Evolutionary conservation across 345 rosid species (phyloP), one percentile per base, ranked within the genome.

Genomic region (Eucalyptus pauciflora): DNA sequence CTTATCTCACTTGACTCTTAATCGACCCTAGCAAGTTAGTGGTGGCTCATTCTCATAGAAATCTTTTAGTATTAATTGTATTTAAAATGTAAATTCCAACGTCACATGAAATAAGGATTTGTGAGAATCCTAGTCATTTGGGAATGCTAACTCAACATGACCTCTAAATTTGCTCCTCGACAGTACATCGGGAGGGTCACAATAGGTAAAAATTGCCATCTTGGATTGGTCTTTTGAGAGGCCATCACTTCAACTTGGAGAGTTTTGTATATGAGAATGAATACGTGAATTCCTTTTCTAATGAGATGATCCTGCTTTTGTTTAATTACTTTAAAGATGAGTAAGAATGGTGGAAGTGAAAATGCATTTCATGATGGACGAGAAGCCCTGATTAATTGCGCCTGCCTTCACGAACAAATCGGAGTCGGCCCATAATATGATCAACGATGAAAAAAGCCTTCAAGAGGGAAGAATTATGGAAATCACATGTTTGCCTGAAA

Each of bases 51-150:
- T 50, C 33, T 33, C 33, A 33, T 33, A 33, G 33, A 33, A 33
- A 33, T 33, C 33, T 33, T 33, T 33, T 33, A 33, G 52, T 7
- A 50, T 50, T 50, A 50, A 2, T 50, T 3, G 7, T 6, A 51
- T 17, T 51, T 17, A 51, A 51, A 54, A 8, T 54, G 27, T 1
- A 54, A 54, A 18, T 2, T 3, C 5, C 60, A 54, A 54, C 5
- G 20, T 54, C 60, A 54, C 5, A 0, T 0, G 11, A 54, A 52
- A 2, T 1, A 52, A 52, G 58, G 58, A 4, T 3, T 52, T 52
- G 1, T 52, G 1, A 52, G 24, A 52, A 52, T 22, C 3, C 24
- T 0, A 52, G 56, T 2, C 22, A 3, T 52, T 52, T 52, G 2
- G 4, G 8, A 4, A 52, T 7, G 2, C 24, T 4, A 1, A 7